Conservation (phyloP, 495 filamentous ascomycete species). For the Aspergillus sclerotioniger region DNA sequence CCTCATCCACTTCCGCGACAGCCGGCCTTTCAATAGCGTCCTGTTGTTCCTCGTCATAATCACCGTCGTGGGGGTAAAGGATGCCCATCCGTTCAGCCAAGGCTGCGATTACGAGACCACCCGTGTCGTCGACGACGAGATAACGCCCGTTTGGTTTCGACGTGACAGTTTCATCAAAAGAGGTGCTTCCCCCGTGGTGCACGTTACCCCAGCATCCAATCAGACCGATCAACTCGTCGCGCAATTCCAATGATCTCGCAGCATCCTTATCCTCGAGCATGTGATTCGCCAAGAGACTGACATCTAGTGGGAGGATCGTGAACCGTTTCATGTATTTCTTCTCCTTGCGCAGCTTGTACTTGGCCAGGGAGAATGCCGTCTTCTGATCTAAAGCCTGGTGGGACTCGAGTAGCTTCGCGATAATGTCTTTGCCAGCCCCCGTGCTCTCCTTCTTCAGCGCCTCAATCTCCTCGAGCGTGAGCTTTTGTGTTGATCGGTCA, state of each 20-base stretch:
- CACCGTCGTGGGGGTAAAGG: conserved; percentile 54
- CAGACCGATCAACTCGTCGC: conserved; percentile 80
- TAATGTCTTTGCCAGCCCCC: conserved; percentile 80
- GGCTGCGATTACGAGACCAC: conserved; percentile 80
- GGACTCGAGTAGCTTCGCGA: conserved; percentile 79
- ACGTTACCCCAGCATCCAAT: conserved; percentile 65
- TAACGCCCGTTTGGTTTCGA: conserved; percentile 66
- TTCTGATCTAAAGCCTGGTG: conserved; percentile 90
- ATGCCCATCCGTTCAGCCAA: conserved; percentile 92
- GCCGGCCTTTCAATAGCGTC: not conserved
- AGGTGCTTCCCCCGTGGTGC: conserved; percentile 45
- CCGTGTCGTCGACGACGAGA: conserved; percentile 87
- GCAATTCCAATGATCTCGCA: conserved; percentile 77
- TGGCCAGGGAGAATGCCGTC: conserved; percentile 86
- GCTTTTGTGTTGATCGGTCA: conserved; percentile 73
- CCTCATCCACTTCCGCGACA: conserved; percentile 2
- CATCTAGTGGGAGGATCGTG: conserved; percentile 77
- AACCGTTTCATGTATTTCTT: conserved; percentile 91
- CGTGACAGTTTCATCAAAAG: conserved; percentile 24
- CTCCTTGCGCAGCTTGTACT: conserved; percentile 90
- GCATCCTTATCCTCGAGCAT: conserved; percentile 75
- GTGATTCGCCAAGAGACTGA: conserved; percentile 68
- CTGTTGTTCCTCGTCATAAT: conserved; percentile 27
- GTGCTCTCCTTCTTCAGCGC: conserved; percentile 76
- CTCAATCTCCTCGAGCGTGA: conserved; percentile 87